phyloP scores from a whole-genome alignment of 805 yeast genomes.

The Candida germanica region DNA sequence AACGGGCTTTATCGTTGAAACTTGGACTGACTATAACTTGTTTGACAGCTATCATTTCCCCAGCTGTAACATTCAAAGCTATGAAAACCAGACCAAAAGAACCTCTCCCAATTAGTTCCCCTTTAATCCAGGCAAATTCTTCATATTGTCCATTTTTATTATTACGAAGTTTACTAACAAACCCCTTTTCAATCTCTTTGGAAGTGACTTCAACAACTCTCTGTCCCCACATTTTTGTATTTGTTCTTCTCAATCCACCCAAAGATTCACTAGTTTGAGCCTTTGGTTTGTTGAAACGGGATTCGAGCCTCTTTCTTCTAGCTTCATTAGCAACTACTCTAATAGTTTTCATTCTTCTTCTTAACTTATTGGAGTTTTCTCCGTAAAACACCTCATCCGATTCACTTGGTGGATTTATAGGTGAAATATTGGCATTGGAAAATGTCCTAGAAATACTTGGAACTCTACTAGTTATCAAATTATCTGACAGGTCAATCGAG shows the following conservation, averaged over 20 bases:
- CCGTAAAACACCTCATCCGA: conserved; percentile 36
- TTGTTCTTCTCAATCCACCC: conserved; percentile 53
- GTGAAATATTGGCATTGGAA: conserved; percentile 41
- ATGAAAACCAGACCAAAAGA: conserved; percentile 92
- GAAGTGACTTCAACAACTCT: conserved; percentile 87
- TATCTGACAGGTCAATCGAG: neutral
- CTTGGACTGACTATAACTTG: conserved; percentile 70
- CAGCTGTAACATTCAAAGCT: conserved; percentile 92
- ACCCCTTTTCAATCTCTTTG: conserved; percentile 57
- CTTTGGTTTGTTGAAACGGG: conserved; percentile 8
- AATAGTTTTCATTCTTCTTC: conserved; percentile 81
- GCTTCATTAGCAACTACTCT: conserved; percentile 94
- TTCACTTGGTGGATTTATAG: conserved; percentile 20
- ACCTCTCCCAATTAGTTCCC: conserved; percentile 94
- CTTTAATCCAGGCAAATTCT: conserved; percentile 96
- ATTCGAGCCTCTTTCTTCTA: conserved; percentile 32
- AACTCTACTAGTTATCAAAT: conserved; percentile 13
- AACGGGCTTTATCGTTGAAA: conserved; percentile 15
- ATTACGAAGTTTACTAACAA: conserved; percentile 62
- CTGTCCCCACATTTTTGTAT: conserved; percentile 98
- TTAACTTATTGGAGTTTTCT: conserved; percentile 37
- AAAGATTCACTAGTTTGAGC: neutral
- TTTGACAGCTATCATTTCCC: conserved; percentile 98
- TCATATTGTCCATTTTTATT: conserved; percentile 62
- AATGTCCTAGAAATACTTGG: conserved; percentile 42